Evolutionary conservation across 768 basidiomycete species (phyloP).

Genomic region (Lactarius pseudohatsudake): DNA sequence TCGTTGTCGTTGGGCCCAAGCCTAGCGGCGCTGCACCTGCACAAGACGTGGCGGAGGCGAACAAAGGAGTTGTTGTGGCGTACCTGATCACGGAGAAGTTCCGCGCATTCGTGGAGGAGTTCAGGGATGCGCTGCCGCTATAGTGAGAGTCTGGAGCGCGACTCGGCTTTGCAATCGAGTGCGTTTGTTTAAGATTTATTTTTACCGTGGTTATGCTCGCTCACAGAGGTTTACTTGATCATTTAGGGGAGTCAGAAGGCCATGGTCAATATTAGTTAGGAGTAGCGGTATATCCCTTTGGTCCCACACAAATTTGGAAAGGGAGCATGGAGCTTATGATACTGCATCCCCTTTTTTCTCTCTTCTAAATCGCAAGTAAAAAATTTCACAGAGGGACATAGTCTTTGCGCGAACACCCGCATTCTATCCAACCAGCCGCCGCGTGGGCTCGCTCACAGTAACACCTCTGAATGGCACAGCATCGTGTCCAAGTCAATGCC

Average conservation of each 20-base stretch:
- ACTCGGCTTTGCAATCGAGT: too few relatives aligned
- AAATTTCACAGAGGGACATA: constrained; percentile 48
- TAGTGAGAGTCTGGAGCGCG: too few relatives aligned
- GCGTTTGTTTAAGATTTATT: too few relatives aligned
- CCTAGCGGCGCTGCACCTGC: constrained; percentile 52
- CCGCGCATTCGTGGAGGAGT: constrained; percentile 45
- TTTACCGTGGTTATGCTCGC: too few relatives aligned
- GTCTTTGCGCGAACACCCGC: constrained; percentile 46
- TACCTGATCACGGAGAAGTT: constrained; percentile 88
- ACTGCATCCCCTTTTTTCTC: not conserved
- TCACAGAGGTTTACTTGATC: too few relatives aligned
- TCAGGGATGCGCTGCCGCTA: constrained; percentile 54
- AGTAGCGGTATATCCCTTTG: too few relatives aligned
- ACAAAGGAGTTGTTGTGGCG: constrained; percentile 72
- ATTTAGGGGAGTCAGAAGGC: too few relatives aligned
- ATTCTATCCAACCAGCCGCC: constrained; percentile 53
- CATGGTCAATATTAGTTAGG: too few relatives aligned
- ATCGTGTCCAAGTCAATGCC: too few relatives aligned
- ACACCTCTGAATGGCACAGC: too few relatives aligned
- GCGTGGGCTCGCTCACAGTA: constrained; percentile 63
- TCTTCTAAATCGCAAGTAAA: not conserved
- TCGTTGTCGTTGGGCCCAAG: constrained; percentile 60
- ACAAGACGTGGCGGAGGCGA: constrained; percentile 65
- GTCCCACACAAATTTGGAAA: not conserved
- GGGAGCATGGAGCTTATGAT: constrained; percentile 14